Evolutionary conservation across 306 rosid genomes (phyloP).

Genomic region (Cucurbita maxima): DNA sequence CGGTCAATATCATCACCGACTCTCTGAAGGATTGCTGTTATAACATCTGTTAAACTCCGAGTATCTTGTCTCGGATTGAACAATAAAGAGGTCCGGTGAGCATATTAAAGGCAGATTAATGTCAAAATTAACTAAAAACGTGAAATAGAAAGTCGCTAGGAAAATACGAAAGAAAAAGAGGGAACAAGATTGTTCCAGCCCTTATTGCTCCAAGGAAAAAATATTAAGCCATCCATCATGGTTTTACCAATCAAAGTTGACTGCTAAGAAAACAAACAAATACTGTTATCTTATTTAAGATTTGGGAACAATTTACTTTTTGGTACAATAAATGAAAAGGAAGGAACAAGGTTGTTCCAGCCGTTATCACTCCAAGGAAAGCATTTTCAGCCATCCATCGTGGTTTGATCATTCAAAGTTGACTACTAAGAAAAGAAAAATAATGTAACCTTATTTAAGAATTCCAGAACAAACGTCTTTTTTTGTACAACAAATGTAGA

Average conservation of each 20-base stretch:
- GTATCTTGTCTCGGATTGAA: slow-evolving; percentile 40
- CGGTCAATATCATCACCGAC: slow-evolving; percentile 64
- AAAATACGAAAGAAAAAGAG: neutral
- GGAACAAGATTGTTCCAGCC: neutral
- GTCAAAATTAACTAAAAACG: neutral
- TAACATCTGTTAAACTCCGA: slow-evolving; percentile 61
- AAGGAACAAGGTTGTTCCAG: neutral
- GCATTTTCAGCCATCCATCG: neutral
- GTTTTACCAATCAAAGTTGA: neutral
- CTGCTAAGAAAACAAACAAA: no score
- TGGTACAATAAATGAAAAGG: no score
- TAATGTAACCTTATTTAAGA: neutral
- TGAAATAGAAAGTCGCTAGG: neutral
- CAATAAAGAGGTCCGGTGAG: slow-evolving; percentile 17
- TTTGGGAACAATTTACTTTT: no score
- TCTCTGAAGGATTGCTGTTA: slow-evolving; percentile 68
- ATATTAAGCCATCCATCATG: neutral
- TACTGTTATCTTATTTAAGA: no score
- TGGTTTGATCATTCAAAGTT: neutral
- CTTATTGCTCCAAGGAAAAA: neutral
- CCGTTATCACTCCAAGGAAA: neutral
- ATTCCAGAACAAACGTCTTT: neutral
- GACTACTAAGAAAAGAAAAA: no score
- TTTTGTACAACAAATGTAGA: no score
- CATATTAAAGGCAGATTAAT: neutral